Base-by-base conservation (phyloP, 78 protist genomes). In the Dictyostelium intermedium region DNA sequence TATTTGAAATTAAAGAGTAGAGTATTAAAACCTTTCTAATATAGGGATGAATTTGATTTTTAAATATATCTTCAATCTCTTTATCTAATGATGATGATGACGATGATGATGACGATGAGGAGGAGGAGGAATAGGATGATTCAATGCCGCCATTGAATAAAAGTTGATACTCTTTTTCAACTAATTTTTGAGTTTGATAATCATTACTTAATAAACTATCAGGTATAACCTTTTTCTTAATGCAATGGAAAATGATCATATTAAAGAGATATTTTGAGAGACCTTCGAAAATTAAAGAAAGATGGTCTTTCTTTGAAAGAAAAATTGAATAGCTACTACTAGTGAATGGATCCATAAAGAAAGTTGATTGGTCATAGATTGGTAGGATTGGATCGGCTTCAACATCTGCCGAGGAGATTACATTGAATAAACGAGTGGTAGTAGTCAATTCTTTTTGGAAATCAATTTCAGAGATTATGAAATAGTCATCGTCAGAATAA, bases 381-480 rank as follows among this genome's bases (percentile, higher is more conserved):
- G 94, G 94, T 9, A 69, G 34, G 25, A 14, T 47, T n/a, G 11
- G 5, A 37, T 80, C 94, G 32, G 86, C 23, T 14, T 82, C 74
- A 3, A 86, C 84, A n/a, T 79, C 39, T 14, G 86, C 82, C 1
- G 77, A 56, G 69, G 72, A 45, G 16, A 89, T 80, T 1, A 89
- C 94, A 45, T 80, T 45, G 39, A 37, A 89, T 34, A 89, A 39
- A 18, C 73, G 8, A 27, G 82, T 80, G 18, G 77, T n/a, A 1
- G 94, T 89, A 1, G 56, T 74, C 37, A 89, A 16, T 79, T 89
- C 94, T 43, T 89, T 89, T 61, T 78, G 72, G 73, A 89, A 89
- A n/a, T 89, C 94, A 0, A 72, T 32, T 50, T 89, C 86, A 20
- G 45, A 69, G 82, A 89, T 89, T 25, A 80, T n/a, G 53, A 69